Evolutionary conservation across 441 rosid species (phyloP).

Genomic region (Bruguiera hainesii): DNA sequence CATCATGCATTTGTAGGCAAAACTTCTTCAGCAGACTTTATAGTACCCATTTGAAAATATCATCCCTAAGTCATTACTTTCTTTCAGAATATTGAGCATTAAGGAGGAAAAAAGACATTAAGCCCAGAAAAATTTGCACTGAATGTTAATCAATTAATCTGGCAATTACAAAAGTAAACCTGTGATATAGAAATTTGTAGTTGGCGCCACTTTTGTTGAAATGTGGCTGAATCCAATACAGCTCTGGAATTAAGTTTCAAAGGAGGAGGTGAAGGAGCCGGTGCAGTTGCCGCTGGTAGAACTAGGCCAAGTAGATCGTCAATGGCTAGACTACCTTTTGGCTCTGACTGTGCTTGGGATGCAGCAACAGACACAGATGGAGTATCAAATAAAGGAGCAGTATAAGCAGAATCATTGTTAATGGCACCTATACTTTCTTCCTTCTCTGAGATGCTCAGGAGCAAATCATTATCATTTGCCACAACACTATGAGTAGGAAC

Average conservation of each 20-base stretch:
- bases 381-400: conserved; percentile 58
- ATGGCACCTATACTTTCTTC: conserved; percentile 58
- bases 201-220: conserved; percentile 97
- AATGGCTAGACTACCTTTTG: conserved; percentile 60
- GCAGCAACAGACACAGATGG: conserved; percentile 35
- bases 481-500: conserved; percentile 69
- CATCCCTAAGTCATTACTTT: no score
- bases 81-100: no score
- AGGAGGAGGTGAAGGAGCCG: conserved; percentile 49
- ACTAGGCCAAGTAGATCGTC: conserved; percentile 90
- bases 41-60: no score
- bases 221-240: conserved; percentile 70
- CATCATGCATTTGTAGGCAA: no score
- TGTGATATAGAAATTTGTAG: conserved; percentile 62
- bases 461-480: conserved; percentile 91
- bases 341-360: conserved; percentile 46
- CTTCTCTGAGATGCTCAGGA: conserved; percentile 71
- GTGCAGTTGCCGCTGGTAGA: conserved; percentile 41
- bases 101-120: no score
- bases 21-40: no score
- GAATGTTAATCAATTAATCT: no score
- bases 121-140: no score
- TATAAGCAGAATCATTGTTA: conserved; percentile 59
- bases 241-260: conserved; percentile 85
- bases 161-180: conserved; percentile 33